Conservation (phyloP, 306 rosid species). For the Begonia peltatifolia region DNA sequence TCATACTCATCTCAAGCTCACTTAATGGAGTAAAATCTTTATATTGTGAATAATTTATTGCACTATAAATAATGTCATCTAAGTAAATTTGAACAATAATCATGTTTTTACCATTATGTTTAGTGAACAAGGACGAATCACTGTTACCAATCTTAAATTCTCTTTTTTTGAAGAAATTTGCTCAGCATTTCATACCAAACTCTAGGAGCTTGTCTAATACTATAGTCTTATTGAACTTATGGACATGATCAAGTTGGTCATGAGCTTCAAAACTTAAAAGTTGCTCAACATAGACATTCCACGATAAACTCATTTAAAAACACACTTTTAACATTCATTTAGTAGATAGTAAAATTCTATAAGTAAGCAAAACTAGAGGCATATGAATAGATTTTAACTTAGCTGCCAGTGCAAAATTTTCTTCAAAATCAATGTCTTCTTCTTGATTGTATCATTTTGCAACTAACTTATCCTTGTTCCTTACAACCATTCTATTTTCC, state of each 20-base stretch:
- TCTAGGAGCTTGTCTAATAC: no score
- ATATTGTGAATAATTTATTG: background rate
- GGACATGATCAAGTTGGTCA: background rate
- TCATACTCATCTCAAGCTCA: conserved; percentile 4
- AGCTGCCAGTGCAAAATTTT: background rate
- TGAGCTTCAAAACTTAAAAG: background rate
- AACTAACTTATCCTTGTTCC: background rate
- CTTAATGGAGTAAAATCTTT: background rate
- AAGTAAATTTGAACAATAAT: conserved; percentile 1
- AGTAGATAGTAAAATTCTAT: background rate
- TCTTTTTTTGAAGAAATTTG: background rate
- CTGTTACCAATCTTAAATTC: background rate
- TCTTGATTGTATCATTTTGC: background rate
- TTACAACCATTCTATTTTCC: background rate
- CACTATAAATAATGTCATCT: background rate
- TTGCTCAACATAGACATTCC: conserved; percentile 1
- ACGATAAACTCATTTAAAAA: background rate
- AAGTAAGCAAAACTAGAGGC: background rate
- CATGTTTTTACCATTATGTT: background rate
- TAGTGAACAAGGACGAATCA: background rate
- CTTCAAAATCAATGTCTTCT: background rate
- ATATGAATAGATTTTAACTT: background rate
- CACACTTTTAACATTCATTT: conserved; percentile 1
- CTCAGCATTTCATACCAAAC: background rate
- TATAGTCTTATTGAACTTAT: background rate